Evolutionary conservation across 2,329 filamentous ascomycete species (phyloP).

Genomic region (Aspergillus pseudoviridinutans): DNA sequence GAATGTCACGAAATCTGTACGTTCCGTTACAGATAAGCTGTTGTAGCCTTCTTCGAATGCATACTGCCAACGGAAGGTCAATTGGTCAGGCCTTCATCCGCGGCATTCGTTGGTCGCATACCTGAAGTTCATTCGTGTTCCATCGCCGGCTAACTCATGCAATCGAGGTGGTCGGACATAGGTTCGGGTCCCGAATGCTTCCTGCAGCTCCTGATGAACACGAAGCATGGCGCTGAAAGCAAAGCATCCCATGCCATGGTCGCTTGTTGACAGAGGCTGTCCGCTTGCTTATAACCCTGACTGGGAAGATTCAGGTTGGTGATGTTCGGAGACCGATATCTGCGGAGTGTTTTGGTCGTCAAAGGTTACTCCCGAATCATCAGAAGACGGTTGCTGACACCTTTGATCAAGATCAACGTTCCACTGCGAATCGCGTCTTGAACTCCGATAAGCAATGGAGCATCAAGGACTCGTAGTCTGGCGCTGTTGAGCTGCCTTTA

Average conservation of each 20-base stretch:
- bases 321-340: neutral
- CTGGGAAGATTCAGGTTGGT: neutral
- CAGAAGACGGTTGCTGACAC: neutral
- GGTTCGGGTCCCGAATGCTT: neutral
- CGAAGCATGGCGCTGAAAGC: neutral
- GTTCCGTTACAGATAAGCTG: no score
- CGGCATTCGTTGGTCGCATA: neutral
- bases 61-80: no score
- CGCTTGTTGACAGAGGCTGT: neutral
- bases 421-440: neutral
- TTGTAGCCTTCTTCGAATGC: neutral
- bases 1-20: no score
- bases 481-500: neutral
- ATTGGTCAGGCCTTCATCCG: neutral
- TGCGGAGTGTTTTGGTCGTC: neutral
- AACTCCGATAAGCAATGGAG: neutral
- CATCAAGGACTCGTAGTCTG: neutral
- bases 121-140: neutral
- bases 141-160: neutral
- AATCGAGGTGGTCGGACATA: neutral
- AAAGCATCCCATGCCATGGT: neutral
- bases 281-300: neutral
- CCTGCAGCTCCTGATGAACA: neutral
- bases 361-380: neutral
- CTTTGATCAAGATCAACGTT: neutral